Evolutionary conservation across 2,329 filamentous ascomycete species (phyloP).

Genomic region (Cercospora sp.): DNA sequence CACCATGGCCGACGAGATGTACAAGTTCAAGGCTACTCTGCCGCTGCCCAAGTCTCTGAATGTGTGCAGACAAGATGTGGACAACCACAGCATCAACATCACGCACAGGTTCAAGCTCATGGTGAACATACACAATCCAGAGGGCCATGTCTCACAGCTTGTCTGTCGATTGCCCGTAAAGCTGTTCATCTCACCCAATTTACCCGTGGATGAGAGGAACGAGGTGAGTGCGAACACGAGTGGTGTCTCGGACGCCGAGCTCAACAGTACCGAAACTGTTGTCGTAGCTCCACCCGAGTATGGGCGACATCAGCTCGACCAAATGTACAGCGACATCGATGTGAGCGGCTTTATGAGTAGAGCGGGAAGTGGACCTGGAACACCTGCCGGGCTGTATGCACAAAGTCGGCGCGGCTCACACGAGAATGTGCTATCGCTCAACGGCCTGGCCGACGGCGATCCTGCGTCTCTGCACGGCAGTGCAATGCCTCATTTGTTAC

Average conservation of each 20-base stretch:
- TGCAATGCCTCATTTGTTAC: slow-evolving; percentile 63
- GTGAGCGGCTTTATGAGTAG: slow-evolving; percentile 68
- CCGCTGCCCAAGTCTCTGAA: slow-evolving; percentile 79
- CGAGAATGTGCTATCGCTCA: slow-evolving; percentile 72
- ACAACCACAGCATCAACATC: slow-evolving; percentile 85
- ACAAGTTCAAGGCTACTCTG: slow-evolving; percentile 59
- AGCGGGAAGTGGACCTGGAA: slow-evolving; percentile 60
- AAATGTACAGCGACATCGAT: slow-evolving; percentile 86
- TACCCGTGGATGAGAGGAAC: slow-evolving; percentile 84
- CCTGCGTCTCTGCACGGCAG: slow-evolving; percentile 44
- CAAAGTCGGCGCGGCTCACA: slow-evolving; percentile 70
- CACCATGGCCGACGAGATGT: slow-evolving; percentile 55
- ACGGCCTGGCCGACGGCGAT: slow-evolving; percentile 53
- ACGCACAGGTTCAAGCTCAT: slow-evolving; percentile 90
- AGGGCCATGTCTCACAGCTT: slow-evolving; percentile 90
- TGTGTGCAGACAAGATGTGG: slow-evolving; percentile 84
- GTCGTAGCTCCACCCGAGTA: slow-evolving; percentile 86
- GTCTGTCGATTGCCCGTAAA: slow-evolving; percentile 87
- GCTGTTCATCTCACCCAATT: slow-evolving; percentile 92
- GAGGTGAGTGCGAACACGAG: slow-evolving; percentile 61
- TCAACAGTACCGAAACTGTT: slow-evolving; percentile 56
- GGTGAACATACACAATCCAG: slow-evolving; percentile 88
- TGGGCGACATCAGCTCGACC: slow-evolving; percentile 84
- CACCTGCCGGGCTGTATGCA: slow-evolving; percentile 66
- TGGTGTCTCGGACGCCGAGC: slow-evolving; percentile 43